Conservation (phyloP, 2,329 filamentous ascomycete genomes). For the Aspergillus ochraceoroseus region DNA sequence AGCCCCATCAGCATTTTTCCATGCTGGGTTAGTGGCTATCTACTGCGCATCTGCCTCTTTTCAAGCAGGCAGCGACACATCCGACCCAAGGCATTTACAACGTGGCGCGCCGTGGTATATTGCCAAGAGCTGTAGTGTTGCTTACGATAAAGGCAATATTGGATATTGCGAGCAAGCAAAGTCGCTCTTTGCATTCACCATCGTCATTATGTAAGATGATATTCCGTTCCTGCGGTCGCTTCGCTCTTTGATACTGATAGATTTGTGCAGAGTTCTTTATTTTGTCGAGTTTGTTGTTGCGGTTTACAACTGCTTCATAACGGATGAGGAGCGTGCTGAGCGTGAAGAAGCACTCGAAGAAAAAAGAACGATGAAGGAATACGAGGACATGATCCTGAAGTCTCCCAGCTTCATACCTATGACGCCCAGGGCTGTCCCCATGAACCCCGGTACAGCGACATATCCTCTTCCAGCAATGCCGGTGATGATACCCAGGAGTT, state of each 20-base stretch:
- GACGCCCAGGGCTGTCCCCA: conserved; percentile 23
- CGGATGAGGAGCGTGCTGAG: conserved; percentile 36
- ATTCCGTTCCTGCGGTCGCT: not conserved
- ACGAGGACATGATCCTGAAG: conserved; percentile 40
- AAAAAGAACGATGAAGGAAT: conserved; percentile 38
- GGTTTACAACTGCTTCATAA: conserved; percentile 46
- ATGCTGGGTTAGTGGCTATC: conserved; percentile 48
- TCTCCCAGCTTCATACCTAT: conserved; percentile 36
- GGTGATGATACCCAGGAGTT: conserved; percentile 37
- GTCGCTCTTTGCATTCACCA: conserved; percentile 52
- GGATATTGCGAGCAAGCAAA: conserved; percentile 59
- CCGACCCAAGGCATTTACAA: conserved; percentile 52
- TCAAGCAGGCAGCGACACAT: conserved; percentile 56
- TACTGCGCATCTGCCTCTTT: conserved; percentile 53
- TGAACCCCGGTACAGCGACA: conserved; percentile 5
- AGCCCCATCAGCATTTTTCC: conserved; percentile 50
- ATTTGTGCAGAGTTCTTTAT: conserved; percentile 46
- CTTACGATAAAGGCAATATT: conserved; percentile 43
- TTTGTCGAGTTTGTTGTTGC: conserved; percentile 46
- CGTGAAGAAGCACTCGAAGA: conserved; percentile 35
- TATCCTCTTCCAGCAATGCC: conserved; percentile 15
- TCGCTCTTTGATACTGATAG: conserved; percentile 11
- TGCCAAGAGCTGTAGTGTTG: conserved; percentile 55
- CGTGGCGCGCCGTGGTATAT: conserved; percentile 60
- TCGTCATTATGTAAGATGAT: conserved; percentile 51